Evolutionary conservation across 1,284 basidiomycete genomes (phyloP).

Genomic region (Schizophyllum amplum): DNA sequence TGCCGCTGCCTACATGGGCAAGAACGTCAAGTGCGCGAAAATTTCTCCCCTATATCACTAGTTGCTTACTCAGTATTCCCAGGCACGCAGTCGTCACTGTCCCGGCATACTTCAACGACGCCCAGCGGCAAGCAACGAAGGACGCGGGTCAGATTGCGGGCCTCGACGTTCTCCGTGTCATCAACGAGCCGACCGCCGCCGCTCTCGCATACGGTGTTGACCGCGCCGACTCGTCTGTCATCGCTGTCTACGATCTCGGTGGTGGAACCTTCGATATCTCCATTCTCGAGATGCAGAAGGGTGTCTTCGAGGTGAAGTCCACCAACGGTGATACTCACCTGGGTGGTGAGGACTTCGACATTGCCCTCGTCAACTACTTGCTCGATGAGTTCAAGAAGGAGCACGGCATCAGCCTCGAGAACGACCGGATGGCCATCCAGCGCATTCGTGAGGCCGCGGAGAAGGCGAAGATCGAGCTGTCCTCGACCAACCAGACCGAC

Average conservation of each 20-base stretch:
- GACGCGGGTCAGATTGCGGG: slow-evolving; percentile 96
- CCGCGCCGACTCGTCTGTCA: slow-evolving; percentile 73
- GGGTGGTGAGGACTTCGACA: slow-evolving; percentile 98
- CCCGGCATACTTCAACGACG: slow-evolving; percentile 98
- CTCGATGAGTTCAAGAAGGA: slow-evolving; percentile 94
- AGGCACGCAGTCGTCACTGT: slow-evolving; percentile 88
- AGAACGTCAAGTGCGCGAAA: slow-evolving; percentile 78
- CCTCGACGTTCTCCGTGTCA: slow-evolving; percentile 94
- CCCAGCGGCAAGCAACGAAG: slow-evolving; percentile 97
- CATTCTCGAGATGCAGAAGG: slow-evolving; percentile 98
- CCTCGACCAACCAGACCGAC: slow-evolving; percentile 89
- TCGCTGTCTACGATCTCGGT: slow-evolving; percentile 95
- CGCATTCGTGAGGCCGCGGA: slow-evolving; percentile 98
- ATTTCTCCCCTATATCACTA: not conserved
- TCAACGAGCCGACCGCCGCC: slow-evolving; percentile 98
- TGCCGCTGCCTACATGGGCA: slow-evolving; percentile 87
- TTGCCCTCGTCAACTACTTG: slow-evolving; percentile 83
- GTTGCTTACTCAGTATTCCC: slow-evolving; percentile 6
- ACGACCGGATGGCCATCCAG: slow-evolving; percentile 97
- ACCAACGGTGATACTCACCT: slow-evolving; percentile 99
- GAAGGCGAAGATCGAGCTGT: slow-evolving; percentile 98
- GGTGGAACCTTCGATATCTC: slow-evolving; percentile 98
- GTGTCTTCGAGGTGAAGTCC: slow-evolving; percentile 98
- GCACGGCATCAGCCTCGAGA: slow-evolving; percentile 71
- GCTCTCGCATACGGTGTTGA: slow-evolving; percentile 96